Evolutionary conservation across 441 rosid species (phyloP).

Genomic region (Hura crepitans): DNA sequence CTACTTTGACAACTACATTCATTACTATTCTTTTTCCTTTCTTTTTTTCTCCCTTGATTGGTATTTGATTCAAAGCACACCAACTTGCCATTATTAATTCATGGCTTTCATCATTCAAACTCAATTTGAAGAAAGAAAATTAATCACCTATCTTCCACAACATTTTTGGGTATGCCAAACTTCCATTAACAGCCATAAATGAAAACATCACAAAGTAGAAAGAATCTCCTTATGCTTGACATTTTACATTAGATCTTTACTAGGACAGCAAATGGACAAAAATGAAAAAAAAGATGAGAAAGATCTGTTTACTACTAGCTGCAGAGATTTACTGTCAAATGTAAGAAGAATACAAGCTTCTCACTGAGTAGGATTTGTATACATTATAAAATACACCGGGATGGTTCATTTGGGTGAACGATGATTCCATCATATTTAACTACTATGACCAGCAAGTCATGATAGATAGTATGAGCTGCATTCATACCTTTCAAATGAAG

Average conservation of each 20-base stretch:
- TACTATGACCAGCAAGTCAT: not conserved
- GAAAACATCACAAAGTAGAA: not conserved
- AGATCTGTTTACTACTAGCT: too few species aligned
- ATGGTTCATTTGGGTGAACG: not conserved
- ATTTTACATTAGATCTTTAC: too few species aligned
- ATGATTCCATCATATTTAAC: slow-evolving; percentile 5
- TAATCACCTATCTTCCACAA: not conserved
- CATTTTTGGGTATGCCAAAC: not conserved
- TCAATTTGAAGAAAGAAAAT: not conserved
- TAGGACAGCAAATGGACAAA: too few species aligned
- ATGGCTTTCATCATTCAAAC: not conserved
- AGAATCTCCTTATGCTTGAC: too few species aligned
- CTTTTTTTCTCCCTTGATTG: not conserved
- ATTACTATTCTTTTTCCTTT: not conserved
- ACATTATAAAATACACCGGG: not conserved
- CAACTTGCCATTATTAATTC: not conserved
- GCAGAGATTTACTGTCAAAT: not conserved
- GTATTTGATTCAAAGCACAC: not conserved
- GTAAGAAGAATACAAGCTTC: not conserved
- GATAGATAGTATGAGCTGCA: not conserved
- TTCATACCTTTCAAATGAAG: slow-evolving; percentile 30
- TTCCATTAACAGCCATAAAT: too few species aligned
- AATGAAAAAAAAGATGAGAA: too few species aligned
- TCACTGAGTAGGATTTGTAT: not conserved
- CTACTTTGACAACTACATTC: slow-evolving; percentile 8